Percentiles rank a stretch among this genome's conserved stretches.
Evolutionary conservation across 2,329 filamentous ascomycete genomes (phyloP).

Genomic region (Colletotrichum chlorophyti): DNA sequence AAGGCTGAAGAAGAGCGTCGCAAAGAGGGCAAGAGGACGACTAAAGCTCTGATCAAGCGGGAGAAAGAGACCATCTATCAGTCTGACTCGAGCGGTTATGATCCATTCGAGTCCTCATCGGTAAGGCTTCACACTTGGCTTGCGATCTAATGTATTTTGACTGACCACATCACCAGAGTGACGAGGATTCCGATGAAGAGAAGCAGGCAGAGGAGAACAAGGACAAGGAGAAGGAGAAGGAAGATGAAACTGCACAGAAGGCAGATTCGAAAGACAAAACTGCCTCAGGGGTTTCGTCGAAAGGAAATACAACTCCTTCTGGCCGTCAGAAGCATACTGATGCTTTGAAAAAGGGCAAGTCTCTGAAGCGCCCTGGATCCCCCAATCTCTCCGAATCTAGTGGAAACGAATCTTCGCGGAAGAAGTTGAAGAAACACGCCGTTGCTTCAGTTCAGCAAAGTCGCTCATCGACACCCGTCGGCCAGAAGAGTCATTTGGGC

Average conservation of each 20-base stretch:
- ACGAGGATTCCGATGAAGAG: constrained; percentile 50
- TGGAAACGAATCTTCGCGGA: constrained; percentile 85
- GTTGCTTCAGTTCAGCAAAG: constrained; percentile 55
- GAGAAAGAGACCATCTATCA: constrained; percentile 90
- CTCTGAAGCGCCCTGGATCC: constrained; percentile 84
- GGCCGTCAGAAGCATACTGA: constrained; percentile 55
- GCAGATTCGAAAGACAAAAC: constrained; percentile 62
- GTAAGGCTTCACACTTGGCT: constrained; percentile 32
- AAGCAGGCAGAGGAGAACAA: constrained; percentile 58
- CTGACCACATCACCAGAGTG: constrained; percentile 48
- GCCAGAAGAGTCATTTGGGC: constrained; percentile 50
- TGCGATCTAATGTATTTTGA: neutral
- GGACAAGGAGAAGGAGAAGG: constrained; percentile 66
- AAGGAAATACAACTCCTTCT: constrained; percentile 68
- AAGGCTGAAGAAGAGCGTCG: constrained; percentile 74
- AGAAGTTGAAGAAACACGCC: constrained; percentile 76
- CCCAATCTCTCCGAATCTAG: constrained; percentile 90
- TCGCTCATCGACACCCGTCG: constrained; percentile 60
- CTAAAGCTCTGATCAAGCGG: constrained; percentile 82
- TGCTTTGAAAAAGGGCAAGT: constrained; percentile 62
- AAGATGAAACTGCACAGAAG: constrained; percentile 65
- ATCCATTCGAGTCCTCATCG: constrained; percentile 43
- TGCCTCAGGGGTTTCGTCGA: constrained; percentile 66
- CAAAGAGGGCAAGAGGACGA: constrained; percentile 76
- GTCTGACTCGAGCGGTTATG: constrained; percentile 64